These are phyloP conservation scores for Diplodia intermedia DNA, from an alignment of 2,329 filamentous ascomycete genomes.

Conservation along the genomic window DNA sequence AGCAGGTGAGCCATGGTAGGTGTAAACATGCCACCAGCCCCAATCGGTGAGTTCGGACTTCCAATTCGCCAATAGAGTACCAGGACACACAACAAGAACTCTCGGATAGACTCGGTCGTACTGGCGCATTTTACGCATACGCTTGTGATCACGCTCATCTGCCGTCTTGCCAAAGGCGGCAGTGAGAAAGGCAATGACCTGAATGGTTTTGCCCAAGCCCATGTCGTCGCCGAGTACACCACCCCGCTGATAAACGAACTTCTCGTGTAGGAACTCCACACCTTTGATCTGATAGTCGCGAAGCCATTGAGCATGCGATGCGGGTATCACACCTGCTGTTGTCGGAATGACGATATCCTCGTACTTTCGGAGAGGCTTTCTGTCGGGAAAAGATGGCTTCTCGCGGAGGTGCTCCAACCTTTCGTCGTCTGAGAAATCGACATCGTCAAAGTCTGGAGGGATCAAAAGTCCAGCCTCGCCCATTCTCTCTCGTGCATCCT, in stretches of 20 bases:
- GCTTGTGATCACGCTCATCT: slow-evolving; percentile 82
- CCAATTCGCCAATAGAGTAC: slow-evolving; percentile 90
- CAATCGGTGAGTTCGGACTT: slow-evolving; percentile 82
- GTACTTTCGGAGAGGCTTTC: slow-evolving; percentile 73
- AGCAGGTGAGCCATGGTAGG: slow-evolving; percentile 73
- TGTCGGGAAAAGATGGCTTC: slow-evolving; percentile 68
- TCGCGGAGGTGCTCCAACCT: slow-evolving; percentile 67
- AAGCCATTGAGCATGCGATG: slow-evolving; percentile 87
- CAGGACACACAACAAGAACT: slow-evolving; percentile 86
- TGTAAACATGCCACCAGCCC: slow-evolving; percentile 93
- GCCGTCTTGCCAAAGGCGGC: slow-evolving; percentile 94
- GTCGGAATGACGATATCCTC: slow-evolving; percentile 76
- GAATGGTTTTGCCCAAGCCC: slow-evolving; percentile 96
- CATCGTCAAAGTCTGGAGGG: slow-evolving; percentile 76
- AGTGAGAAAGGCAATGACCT: slow-evolving; percentile 90
- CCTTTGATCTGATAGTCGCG: slow-evolving; percentile 91
- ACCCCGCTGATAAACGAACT: slow-evolving; percentile 90
- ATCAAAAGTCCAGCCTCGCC: slow-evolving; percentile 74
- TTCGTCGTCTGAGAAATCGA: slow-evolving; percentile 78
- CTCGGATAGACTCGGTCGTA: slow-evolving; percentile 69
- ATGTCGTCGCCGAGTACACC: slow-evolving; percentile 95
- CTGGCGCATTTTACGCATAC: slow-evolving; percentile 84
- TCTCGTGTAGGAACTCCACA: slow-evolving; percentile 81
- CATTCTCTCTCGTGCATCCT: slow-evolving; percentile 64
- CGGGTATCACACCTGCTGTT: slow-evolving; percentile 83